These are phyloP conservation scores for Talaromyces sp. DNA, from an alignment of 2,329 filamentous ascomycete species.

Conservation along the genomic window DNA sequence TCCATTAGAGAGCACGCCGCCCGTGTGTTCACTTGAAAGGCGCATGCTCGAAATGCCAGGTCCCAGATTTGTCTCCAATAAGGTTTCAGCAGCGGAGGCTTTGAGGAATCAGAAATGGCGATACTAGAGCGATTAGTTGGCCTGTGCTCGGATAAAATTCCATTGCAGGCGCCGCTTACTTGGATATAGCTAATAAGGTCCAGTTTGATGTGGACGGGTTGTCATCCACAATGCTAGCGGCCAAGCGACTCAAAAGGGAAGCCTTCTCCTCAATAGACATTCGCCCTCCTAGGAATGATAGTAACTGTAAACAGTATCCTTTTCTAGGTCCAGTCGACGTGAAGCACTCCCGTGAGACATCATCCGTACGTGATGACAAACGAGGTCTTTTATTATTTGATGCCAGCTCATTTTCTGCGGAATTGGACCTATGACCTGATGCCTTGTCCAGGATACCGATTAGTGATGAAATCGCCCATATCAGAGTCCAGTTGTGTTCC, in stretches of 20 bases:
- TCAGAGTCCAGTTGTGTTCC: constrained; percentile 41
- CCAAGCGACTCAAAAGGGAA: constrained; percentile 59
- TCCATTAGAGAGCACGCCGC: constrained; percentile 73
- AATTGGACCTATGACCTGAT: constrained; percentile 16
- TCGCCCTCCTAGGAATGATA: constrained; percentile 52
- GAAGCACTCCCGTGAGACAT: constrained; percentile 37
- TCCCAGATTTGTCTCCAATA: constrained; percentile 77
- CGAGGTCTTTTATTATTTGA: constrained; percentile 42
- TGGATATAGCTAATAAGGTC: constrained; percentile 79
- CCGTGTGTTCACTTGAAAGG: constrained; percentile 68
- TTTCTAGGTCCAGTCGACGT: constrained; percentile 41
- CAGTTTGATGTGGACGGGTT: constrained; percentile 67
- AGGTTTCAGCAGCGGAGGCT: constrained; percentile 41
- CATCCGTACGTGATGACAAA: constrained; percentile 36
- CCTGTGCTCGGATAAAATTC: neutral
- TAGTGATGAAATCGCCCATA: constrained; percentile 42
- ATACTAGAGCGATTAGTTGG: constrained; percentile 29
- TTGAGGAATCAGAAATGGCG: constrained; percentile 35
- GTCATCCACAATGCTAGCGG: constrained; percentile 66
- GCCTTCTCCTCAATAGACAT: constrained; percentile 54
- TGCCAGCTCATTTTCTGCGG: constrained; percentile 21
- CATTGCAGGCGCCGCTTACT: constrained; percentile 52
- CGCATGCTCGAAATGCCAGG: constrained; percentile 67
- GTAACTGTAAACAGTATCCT: constrained; percentile 54
- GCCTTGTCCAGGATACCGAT: constrained; percentile 40